Conservation (phyloP, 352 stramenopile genomes). For the Phytopythium oedochilum region DNA sequence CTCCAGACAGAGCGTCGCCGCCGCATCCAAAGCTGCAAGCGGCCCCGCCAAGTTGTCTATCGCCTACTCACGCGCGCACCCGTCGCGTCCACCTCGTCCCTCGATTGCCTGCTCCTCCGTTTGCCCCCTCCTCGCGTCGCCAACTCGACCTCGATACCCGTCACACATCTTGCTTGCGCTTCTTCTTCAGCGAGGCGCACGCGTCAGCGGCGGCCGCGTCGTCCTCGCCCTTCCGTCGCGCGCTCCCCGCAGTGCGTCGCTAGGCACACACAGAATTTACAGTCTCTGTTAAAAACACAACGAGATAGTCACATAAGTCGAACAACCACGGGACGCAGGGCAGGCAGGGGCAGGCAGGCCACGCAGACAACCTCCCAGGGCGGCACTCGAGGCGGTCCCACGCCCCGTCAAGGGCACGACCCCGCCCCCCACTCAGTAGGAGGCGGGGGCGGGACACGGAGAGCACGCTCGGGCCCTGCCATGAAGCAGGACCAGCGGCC, state of each 20-base stretch:
- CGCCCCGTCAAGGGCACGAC: conserved; percentile 9
- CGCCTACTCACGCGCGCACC: background rate
- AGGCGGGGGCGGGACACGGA: background rate
- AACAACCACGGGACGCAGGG: conserved; percentile 47
- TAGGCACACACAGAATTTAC: conserved; percentile 89
- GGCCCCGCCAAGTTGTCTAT: background rate
- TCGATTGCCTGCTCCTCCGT: background rate
- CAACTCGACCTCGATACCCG: background rate
- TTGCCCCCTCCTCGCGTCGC: no score
- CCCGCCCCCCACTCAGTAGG: conserved; percentile 2
- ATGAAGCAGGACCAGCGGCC: conserved; percentile 2
- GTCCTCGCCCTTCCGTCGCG: conserved; percentile 68
- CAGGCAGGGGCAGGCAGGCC: conserved; percentile 27
- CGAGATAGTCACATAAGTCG: conserved; percentile 85
- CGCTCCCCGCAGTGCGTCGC: conserved; percentile 67
- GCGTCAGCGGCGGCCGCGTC: conserved; percentile 27
- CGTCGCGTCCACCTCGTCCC: background rate
- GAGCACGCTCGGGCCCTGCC: conserved; percentile 1
- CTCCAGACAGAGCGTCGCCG: background rate
- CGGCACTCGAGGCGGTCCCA: conserved; percentile 10
- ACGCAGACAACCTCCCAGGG: conserved; percentile 31
- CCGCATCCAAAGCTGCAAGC: background rate
- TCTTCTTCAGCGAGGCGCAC: conserved; percentile 41
- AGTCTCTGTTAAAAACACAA: conserved; percentile 91
- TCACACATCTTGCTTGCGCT: conserved; percentile 73